Conservation (phyloP, 2,329 filamentous ascomycete species). For the Erysiphe neolycopersici region DNA sequence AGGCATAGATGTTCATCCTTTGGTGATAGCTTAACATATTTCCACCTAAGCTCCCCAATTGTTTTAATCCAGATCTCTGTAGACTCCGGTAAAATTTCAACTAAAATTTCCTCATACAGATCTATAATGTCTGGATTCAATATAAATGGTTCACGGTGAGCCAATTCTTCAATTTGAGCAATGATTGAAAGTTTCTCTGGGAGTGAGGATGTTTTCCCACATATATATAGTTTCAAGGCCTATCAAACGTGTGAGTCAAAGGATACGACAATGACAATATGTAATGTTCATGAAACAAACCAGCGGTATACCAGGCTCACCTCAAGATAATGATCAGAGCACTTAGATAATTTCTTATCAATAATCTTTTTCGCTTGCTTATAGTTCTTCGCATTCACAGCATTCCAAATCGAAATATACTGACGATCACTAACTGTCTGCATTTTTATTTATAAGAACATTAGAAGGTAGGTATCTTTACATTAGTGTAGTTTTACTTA, state of each 20-base stretch:
- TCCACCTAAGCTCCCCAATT: slow-evolving; percentile 12
- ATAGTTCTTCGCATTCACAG: slow-evolving; percentile 13
- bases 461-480: too few relatives aligned
- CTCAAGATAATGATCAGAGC: slow-evolving; percentile 11
- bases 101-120: slow-evolving; percentile 11
- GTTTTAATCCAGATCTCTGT: slow-evolving; percentile 9
- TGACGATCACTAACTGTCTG: slow-evolving; percentile 10
- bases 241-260: slow-evolving; percentile 4
- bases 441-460: slow-evolving; percentile 3
- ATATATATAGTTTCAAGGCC: slow-evolving; percentile 13
- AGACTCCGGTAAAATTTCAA: slow-evolving; percentile 6
- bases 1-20: slow-evolving; percentile 11
- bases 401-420: slow-evolving; percentile 13
- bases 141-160: slow-evolving; percentile 5
- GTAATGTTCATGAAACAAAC: background rate
- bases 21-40: slow-evolving; percentile 10
- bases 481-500: too few relatives aligned
- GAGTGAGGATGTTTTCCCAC: slow-evolving; percentile 6
- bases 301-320: slow-evolving; percentile 5
- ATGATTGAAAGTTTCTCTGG: slow-evolving; percentile 11
- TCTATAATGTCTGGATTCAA: slow-evolving; percentile 11
- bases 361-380: slow-evolving; percentile 14
- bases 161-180: slow-evolving; percentile 9
- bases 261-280: background rate
- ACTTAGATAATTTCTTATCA: slow-evolving; percentile 13